A percentile compares a stretch with the other conserved stretches of the same genome.
phyloP scores from a whole-genome alignment of 1,139 yeast genomes.

The Saccharomyces hybrid region DNA sequence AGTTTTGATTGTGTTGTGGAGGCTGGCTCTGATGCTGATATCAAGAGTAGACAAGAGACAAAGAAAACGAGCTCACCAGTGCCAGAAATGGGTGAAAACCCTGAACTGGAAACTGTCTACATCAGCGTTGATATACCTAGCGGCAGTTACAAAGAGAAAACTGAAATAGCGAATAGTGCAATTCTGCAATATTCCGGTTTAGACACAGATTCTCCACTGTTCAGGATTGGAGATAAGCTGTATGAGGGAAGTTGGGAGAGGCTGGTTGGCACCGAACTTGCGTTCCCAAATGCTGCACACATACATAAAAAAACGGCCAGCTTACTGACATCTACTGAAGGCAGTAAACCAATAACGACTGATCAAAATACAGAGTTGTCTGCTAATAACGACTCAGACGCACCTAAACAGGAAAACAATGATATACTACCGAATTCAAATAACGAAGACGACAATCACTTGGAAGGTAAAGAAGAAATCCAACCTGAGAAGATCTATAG shows the following conservation, averaged over 20 bases:
- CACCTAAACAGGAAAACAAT: background rate
- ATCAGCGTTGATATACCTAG: slow-evolving; percentile 40
- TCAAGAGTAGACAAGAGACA: slow-evolving; percentile 36
- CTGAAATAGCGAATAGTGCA: slow-evolving; percentile 31
- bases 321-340: background rate
- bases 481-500: slow-evolving; percentile 26
- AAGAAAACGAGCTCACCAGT: background rate
- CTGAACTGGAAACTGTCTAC: slow-evolving; percentile 31
- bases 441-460: background rate
- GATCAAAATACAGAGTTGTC: background rate
- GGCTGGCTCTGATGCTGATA: slow-evolving; percentile 69
- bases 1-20: slow-evolving; percentile 52
- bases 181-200: slow-evolving; percentile 46
- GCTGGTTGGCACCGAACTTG: slow-evolving; percentile 75
- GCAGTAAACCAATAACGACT: background rate
- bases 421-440: background rate
- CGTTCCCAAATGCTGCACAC: slow-evolving; percentile 30
- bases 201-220: slow-evolving; percentile 43
- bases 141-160: slow-evolving; percentile 24
- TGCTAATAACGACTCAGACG: background rate
- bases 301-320: slow-evolving; percentile 10
- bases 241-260: slow-evolving; percentile 74
- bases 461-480: background rate
- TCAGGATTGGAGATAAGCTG: slow-evolving; percentile 47
- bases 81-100: slow-evolving; percentile 4